Evolutionary conservation across 2,329 filamentous ascomycete genomes (phyloP).

Genomic region (Aspergillus uvarum): DNA sequence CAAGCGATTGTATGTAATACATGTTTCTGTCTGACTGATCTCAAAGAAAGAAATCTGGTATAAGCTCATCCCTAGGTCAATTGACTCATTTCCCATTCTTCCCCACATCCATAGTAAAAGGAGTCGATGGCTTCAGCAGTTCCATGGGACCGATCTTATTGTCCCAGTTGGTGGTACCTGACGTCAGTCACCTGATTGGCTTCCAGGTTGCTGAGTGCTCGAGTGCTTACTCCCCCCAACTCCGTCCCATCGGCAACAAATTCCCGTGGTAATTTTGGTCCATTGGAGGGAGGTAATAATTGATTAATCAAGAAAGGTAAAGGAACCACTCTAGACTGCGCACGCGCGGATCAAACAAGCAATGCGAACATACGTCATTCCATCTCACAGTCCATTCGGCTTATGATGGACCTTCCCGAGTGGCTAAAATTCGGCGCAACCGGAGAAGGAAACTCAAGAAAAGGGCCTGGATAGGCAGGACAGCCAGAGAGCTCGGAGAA

Average conservation of each 20-base stretch:
- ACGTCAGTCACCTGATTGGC: no score
- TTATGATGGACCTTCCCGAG: background rate
- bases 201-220: no score
- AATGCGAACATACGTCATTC: background rate
- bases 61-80: background rate
- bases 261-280: background rate
- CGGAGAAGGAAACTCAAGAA: background rate
- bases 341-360: background rate
- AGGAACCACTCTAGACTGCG: background rate
- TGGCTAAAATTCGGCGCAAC: background rate
- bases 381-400: background rate
- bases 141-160: background rate
- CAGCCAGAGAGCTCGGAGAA: background rate
- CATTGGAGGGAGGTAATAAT: background rate
- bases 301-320: background rate
- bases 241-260: background rate
- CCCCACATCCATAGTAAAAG: background rate
- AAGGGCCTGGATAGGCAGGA: background rate
- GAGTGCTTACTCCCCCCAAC: background rate
- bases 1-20: slow-evolving; percentile 18
- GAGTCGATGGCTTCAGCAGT: background rate
- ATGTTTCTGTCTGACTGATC: background rate
- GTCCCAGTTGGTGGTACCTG: background rate
- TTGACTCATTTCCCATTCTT: background rate
- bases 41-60: background rate